Conservation (phyloP, 805 yeast genomes). For the Sugiyamaella valdiviana region DNA sequence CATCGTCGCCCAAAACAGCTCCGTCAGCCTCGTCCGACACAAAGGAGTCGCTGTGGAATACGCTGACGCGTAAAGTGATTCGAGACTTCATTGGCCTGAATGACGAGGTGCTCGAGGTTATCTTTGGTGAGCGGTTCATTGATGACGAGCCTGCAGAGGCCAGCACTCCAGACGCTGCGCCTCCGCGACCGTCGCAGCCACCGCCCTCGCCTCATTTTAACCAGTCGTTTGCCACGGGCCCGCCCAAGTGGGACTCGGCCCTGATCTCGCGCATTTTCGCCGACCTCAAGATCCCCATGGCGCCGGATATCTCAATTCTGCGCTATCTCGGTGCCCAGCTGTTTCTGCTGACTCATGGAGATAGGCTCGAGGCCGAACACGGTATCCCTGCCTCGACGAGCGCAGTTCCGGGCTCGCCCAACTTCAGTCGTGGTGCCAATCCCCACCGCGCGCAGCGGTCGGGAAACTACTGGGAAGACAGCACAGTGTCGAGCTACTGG, state of each 20-base stretch:
- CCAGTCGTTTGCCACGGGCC: slow-evolving; percentile 13
- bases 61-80: slow-evolving; percentile 21
- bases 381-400: background rate
- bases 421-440: background rate
- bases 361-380: background rate
- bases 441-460: background rate
- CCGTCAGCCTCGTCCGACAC: background rate
- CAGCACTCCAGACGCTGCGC: background rate
- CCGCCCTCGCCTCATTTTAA: slow-evolving; percentile 11
- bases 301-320: slow-evolving; percentile 9
- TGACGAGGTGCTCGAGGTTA: slow-evolving; percentile 33
- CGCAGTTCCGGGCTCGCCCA: background rate
- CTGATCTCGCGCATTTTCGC: slow-evolving; percentile 12
- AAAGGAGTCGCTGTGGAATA: slow-evolving; percentile 11
- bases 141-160: background rate
- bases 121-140: slow-evolving; percentile 27
- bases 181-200: background rate
- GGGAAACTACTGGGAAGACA: slow-evolving; percentile 14
- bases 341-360: slow-evolving; percentile 7
- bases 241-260: slow-evolving; percentile 18
- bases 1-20: background rate
- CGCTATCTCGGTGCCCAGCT: slow-evolving; percentile 13
- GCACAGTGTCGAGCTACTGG: slow-evolving; percentile 12
- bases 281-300: slow-evolving; percentile 15
- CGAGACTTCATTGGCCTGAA: slow-evolving; percentile 31